Conservation (phyloP, 306 rosid genomes). For the Morella rubra region DNA sequence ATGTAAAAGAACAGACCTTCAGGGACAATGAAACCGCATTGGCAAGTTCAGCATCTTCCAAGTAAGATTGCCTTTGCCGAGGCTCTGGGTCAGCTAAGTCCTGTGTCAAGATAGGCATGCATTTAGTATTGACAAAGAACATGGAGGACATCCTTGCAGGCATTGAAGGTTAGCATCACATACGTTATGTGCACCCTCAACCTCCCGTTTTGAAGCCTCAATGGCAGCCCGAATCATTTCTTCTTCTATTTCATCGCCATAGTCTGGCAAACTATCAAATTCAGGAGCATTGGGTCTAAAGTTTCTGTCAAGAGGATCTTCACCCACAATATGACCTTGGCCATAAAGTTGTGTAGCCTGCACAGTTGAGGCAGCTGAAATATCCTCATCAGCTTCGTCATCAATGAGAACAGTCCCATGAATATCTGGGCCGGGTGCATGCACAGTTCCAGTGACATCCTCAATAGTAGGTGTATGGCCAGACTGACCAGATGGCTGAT, state of each 20-base stretch:
- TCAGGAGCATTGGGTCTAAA: constrained; percentile 54
- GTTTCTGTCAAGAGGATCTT: constrained; percentile 38
- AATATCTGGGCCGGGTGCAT: constrained; percentile 45
- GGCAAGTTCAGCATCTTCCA: constrained; percentile 78
- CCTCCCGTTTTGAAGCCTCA: constrained; percentile 83
- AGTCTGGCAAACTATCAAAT: constrained; percentile 49
- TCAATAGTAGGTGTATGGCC: constrained; percentile 56
- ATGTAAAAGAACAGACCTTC: constrained; percentile 46
- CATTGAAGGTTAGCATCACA: constrained; percentile 27
- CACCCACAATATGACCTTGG: constrained; percentile 29
- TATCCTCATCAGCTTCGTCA: constrained; percentile 53
- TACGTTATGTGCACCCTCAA: constrained; percentile 57
- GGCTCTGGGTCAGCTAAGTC: constrained; percentile 48
- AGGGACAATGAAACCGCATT: constrained; percentile 82
- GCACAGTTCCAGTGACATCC: constrained; percentile 63
- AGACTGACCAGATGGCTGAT: constrained; percentile 51
- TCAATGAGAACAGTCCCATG: constrained; percentile 51
- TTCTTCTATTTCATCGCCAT: constrained; percentile 83
- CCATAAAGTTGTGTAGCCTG: constrained; percentile 33
- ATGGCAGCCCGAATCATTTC: constrained; percentile 96
- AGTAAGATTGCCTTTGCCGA: constrained; percentile 45
- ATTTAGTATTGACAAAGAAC: constrained; percentile 24
- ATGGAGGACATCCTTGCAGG: constrained; percentile 27
- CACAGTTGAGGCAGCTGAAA: constrained; percentile 36
- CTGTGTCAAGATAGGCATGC: constrained; percentile 43